Conservation (phyloP, 441 rosid species). For the Dalechampia spathulata region DNA sequence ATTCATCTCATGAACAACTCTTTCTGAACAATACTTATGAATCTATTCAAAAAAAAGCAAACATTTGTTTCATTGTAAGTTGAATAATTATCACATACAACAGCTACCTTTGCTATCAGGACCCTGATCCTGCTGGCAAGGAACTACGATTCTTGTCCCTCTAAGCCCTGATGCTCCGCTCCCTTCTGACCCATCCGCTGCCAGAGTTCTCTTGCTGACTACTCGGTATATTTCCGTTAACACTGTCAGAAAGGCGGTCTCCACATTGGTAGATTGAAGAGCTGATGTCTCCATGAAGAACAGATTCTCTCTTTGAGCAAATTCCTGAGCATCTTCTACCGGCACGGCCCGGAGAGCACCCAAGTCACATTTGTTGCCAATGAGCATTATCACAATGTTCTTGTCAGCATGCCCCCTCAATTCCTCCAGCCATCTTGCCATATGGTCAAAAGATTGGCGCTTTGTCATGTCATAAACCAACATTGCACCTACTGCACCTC, state of each 20-base stretch:
- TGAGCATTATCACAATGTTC: constrained; percentile 65
- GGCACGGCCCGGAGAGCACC: constrained; percentile 66
- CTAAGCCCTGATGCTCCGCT: constrained; percentile 38
- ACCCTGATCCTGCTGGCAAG: constrained; percentile 35
- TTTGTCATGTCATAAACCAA: constrained; percentile 50
- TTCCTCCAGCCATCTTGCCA: constrained; percentile 51
- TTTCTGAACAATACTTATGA: too few relatives aligned
- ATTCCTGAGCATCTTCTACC: constrained; percentile 61
- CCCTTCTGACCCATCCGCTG: constrained; percentile 35
- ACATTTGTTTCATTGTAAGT: neutral
- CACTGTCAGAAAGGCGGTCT: constrained; percentile 61
- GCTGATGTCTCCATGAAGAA: constrained; percentile 94
- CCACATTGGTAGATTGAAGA: constrained; percentile 67
- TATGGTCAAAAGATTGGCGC: constrained; percentile 39
- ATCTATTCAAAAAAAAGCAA: neutral
- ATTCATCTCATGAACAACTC: too few relatives aligned
- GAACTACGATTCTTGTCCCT: constrained; percentile 65
- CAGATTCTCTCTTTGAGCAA: constrained; percentile 71
- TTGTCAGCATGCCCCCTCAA: constrained; percentile 49
- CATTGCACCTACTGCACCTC: constrained; percentile 71
- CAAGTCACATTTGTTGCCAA: constrained; percentile 84
- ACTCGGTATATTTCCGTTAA: constrained; percentile 60
- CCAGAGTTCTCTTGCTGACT: constrained; percentile 56
- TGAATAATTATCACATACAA: constrained; percentile 25
- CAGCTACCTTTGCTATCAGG: constrained; percentile 39